These are phyloP conservation scores for Sporopachydermia lactativora DNA, from an alignment of 805 yeast genomes.

Conservation along the genomic window DNA sequence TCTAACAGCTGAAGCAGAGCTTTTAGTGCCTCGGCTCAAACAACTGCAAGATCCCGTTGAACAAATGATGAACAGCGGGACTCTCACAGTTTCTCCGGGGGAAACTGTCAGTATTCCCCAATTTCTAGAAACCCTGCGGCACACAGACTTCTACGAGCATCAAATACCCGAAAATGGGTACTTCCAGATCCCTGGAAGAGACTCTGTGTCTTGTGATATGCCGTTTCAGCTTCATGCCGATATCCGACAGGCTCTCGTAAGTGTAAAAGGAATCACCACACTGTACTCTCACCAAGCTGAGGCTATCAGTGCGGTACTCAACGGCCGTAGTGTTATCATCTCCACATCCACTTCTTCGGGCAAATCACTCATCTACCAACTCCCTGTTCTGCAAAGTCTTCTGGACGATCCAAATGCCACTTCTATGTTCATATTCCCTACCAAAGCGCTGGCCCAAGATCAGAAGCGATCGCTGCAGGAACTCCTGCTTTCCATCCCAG, in stretches of 20 bases:
- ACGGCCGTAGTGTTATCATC: conserved; percentile 57
- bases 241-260: conserved; percentile 35
- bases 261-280: conserved; percentile 30
- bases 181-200: conserved; percentile 27
- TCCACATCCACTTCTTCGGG: conserved; percentile 97
- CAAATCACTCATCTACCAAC: conserved; percentile 81
- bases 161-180: conserved; percentile 47
- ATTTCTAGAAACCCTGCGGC: conserved; percentile 35
- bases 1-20: conserved; percentile 23
- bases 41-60: conserved; percentile 48
- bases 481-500: conserved; percentile 36
- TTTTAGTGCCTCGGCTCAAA: conserved; percentile 33
- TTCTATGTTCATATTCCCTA: conserved; percentile 85
- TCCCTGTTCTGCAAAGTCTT: conserved; percentile 54
- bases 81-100: background rate
- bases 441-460: conserved; percentile 96
- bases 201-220: conserved; percentile 30
- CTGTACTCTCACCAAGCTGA: conserved; percentile 75
- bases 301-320: conserved; percentile 46
- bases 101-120: background rate
- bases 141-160: conserved; percentile 35
- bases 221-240: conserved; percentile 35
- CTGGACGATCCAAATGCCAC: conserved; percentile 31
- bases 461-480: conserved; percentile 71
- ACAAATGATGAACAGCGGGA: conserved; percentile 26